Conservation (phyloP, 2,329 filamentous ascomycete species). For the Colletotrichum horii region DNA sequence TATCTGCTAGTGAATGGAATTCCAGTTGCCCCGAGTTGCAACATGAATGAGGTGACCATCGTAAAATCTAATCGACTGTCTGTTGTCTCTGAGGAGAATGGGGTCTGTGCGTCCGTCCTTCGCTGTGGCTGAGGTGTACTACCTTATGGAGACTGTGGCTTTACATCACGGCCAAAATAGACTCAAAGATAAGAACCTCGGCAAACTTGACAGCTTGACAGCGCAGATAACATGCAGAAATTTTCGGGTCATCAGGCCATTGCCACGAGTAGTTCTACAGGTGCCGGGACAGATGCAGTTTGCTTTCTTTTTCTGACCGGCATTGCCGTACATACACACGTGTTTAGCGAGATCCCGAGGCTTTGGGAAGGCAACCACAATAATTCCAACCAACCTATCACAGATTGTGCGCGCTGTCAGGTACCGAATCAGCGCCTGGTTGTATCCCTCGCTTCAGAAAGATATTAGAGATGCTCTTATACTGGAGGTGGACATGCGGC, state of each 20-base stretch:
- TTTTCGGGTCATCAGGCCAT: not conserved
- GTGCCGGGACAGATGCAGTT: not conserved
- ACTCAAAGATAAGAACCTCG: not conserved
- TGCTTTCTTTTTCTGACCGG: not conserved
- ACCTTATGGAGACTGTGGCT: not conserved
- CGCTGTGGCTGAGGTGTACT: too few relatives aligned
- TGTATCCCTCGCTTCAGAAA: rapidly evolving
- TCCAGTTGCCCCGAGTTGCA: too few relatives aligned
- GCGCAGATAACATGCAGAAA: not conserved
- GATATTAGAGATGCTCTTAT: not conserved
- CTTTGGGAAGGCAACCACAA: not conserved
- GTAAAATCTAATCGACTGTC: too few relatives aligned
- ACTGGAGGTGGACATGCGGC: rapidly evolving
- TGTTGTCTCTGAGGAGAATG: too few relatives aligned
- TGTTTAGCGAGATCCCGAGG: not conserved
- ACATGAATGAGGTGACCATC: too few relatives aligned
- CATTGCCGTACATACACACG: not conserved
- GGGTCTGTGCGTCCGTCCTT: too few relatives aligned
- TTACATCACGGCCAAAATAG: rapidly evolving
- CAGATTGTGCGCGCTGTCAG: rapidly evolving
- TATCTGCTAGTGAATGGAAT: too few relatives aligned
- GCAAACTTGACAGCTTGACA: not conserved
- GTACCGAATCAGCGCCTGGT: not conserved
- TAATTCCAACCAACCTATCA: not conserved
- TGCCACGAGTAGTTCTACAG: not conserved